Evolutionary conservation across 2,329 filamentous ascomycete species (phyloP), one percentile per base, ranked within the genome.

Genomic region (Diaporthe sp.): DNA sequence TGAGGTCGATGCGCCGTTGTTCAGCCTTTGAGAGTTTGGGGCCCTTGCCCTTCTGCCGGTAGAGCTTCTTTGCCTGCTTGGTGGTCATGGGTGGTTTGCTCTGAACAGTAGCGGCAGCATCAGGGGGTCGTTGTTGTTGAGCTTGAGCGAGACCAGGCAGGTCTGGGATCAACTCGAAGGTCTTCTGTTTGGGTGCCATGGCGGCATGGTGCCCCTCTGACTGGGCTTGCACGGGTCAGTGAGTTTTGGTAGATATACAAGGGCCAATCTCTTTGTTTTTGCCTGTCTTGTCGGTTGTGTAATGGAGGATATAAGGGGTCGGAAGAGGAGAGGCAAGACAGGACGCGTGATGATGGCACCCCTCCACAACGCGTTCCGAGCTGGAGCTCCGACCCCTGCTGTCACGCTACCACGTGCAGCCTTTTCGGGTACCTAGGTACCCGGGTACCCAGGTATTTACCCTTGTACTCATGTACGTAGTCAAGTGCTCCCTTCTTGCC

Each of bases 11-110:
- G 22, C 82, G 82, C 34, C 86, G 84, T 75, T 83, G 82, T 76
- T 89, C 87, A 37, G 83, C 84, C 75, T 85, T 86, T 51, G 85
- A 86, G 34, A 88, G 79, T 72, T 83, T 84, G 1, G 86, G 85
- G 2, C 77, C 82, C 76, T 82, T 81, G 39, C 81, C 89, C 77
- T 78, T 82, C 81, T 83, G 83, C 77, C 78, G 84, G 80, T 85
- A 89, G 75, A 81, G 83, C 77, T 87, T 88, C 78, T 87, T 86
- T 44, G 84, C 86, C 75, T 87, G 85, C 77, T 87, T 88, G 25
- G 85, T 86, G 53, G 87, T 89, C 87, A 89, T 89, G 31, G 87
- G 85, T 55, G 81, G 86, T 72, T 79, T 79, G 77, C 76, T 69
- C 39, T 79, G 77, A 42, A 77, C 59, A 44, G 72, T 62, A 10